Base-by-base conservation (phyloP, 2,329 filamentous ascomycete genomes). In the Pseudovirgaria hyperparasitica region DNA sequence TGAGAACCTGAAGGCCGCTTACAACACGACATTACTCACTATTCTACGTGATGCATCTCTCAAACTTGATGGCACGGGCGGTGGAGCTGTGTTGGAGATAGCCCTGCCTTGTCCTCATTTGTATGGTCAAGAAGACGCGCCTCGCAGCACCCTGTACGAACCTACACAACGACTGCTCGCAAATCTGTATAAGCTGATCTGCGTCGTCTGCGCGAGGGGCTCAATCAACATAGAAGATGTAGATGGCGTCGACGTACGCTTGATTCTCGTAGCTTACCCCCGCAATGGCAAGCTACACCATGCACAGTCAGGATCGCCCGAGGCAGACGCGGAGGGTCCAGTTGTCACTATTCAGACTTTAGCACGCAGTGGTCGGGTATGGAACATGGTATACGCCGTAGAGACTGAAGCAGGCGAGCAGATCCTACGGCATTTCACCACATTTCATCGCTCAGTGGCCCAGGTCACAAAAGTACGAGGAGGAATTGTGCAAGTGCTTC, bases 181-280 rank as follows among this genome's bases (percentile, higher is more conserved):
- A 3, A 70, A 70, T 15, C 48, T 92, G 14, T 96, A 96, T 62
- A 74, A 75, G 42, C 65, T 94, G 26, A 61, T 90, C 30, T 77
- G 77, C 18, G 59, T 75, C 23, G 62, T 82, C n/a, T 82, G 78
- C 35, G 70, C 75, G 9, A 65, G 72, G 37, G 60, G 70, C 25
- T 60, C 58, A 58, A 57, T 76, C 51, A 57, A 81, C 52, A 48
- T 82, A 54, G 62, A 70, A 59, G 70, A 72, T 19, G 65, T 72
- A 1, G 73, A 74, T 23, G 78, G 81, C 14, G 69, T 93, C 10
- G 84, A 94, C 53, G 66, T 72, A 1, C 72, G 84, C 4, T 58
- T 93, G 10, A 45, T 93, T 16, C 63, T 92, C 17, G 56, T 93
- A 20, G 72, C 85, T 35, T 70, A 79, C 48, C 50, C 55, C 26